Evolutionary conservation across 1,139 yeast species (phyloP), one percentile per base, ranked within the genome.

Genomic region (Yamadazyma dendronema): DNA sequence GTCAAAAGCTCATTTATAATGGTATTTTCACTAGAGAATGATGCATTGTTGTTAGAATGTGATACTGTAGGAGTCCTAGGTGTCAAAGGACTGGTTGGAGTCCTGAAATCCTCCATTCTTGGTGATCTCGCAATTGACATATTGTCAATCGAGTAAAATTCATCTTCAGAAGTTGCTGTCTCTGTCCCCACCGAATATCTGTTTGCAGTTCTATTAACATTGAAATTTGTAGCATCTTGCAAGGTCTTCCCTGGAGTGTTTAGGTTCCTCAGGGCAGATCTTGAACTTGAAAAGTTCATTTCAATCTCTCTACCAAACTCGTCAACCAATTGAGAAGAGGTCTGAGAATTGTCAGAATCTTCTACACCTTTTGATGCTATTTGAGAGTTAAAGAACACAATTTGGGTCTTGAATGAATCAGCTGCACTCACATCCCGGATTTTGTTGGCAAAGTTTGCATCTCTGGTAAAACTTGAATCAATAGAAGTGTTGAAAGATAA

Each of bases 11-110:
- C 59, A 23, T 59, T 54, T 8, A 59, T 61, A 11, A 64, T 54
- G 3, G 70, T 65, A 4, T 58, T 63, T 33, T 64, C 70, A 39
- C 68, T 64, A 2, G 69, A 61, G 31, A 52, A 46, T 9, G 65
- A 57, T 12, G 51, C 53, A 24, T 41, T 33, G 9, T 40, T 39
- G 17, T 22, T 30, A 8, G 45, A 38, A 14, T 36, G 30, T 12
- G 22, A 14, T 12, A n/a, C 10, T n/a, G 12, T 25, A 15, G 17
- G 23, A 16, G 16, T 15, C 11, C 29, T 26, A 13, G 29, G 29
- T 7, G 29, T 26, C 17, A 26, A 13, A 6, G 29, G 29, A 26
- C 29, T 26, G 6, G 8, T 13, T 6, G 29, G 29, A 11, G 29
- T 26, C 11, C 29, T 26, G 17, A 26, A 14, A n/a, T 15, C 14